Percentiles rank a stretch among this genome's conserved stretches.
Evolutionary conservation across 768 basidiomycete species (phyloP).

Genomic region (Lactarius psammicola): DNA sequence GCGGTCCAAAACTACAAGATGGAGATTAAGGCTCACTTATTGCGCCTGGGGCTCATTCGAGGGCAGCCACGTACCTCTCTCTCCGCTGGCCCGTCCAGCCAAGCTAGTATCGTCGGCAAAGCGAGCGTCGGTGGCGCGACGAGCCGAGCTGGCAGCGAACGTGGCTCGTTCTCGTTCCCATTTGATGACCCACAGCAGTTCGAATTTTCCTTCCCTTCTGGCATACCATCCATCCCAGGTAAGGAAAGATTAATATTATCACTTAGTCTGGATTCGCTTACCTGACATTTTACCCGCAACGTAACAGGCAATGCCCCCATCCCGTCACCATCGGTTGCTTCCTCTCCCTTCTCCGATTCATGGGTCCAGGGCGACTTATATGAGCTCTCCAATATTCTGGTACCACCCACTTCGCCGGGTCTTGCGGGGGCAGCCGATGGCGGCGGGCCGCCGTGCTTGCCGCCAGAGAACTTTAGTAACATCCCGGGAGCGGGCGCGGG

Average conservation of each 20-base stretch:
- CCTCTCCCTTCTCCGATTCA: conserved; percentile 15
- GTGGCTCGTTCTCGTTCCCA: conserved; percentile 21
- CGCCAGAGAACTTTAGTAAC: conserved; percentile 23
- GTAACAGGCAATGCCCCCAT: conserved; percentile 18
- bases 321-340: conserved; percentile 5
- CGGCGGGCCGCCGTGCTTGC: conserved; percentile 7
- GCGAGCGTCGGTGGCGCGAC: conserved; percentile 3
- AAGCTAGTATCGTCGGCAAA: conserved; percentile 22
- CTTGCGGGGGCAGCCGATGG: conserved; percentile 4
- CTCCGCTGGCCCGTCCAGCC: conserved; percentile 40
- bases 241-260: background rate
- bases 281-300: conserved; percentile 1
- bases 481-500: conserved; percentile 14
- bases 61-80: conserved; percentile 69
- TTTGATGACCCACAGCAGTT: conserved; percentile 18
- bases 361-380: conserved; percentile 15
- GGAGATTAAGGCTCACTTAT: conserved; percentile 77
- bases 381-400: conserved; percentile 11
- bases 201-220: conserved; percentile 26
- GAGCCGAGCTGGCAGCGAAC: conserved; percentile 13
- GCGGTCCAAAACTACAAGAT: conserved; percentile 81
- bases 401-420: conserved; percentile 10
- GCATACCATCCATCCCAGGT: conserved; percentile 25
- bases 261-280: conserved; percentile 12
- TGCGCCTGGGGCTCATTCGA: conserved; percentile 74